Evolutionary conservation across 768 basidiomycete genomes (phyloP), one percentile per base, ranked within the genome.

Genomic region (Kwoniella dejecticola): DNA sequence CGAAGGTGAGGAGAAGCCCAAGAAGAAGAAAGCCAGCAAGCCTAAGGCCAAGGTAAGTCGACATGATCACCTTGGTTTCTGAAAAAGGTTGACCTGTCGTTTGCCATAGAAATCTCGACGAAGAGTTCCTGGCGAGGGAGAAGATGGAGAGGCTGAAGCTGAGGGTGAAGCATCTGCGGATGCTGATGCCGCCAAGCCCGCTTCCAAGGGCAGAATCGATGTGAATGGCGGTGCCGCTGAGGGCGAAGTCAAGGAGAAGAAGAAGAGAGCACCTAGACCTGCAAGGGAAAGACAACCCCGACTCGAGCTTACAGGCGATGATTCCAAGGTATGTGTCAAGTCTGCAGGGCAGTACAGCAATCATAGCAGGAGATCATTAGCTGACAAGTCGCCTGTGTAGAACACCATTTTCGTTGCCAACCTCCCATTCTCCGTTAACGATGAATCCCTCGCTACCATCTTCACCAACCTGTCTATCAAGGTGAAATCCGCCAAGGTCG

Each of bases 401-500:
- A 76, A 67, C 60, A 67, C 90, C 81, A 83, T 97, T 68, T 97
- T 97, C 73, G 93, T 97, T 70, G 95, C 94, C 82, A 98, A 98
- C 83, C 91, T 98, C 63, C 91, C 92, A 45, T 98, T 97, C 86
- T 87, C 81, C 78, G 86, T 97, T 66, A 90, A 91, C 60, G 94
- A 98, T 76, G 88, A 83, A 29, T 87, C 84, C 54, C 87, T 99
- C 67, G 77, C 84, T 26, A 81, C 85, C 45, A 83, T 96, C 71
- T 98, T 99, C 83, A 89, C 86, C 52, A 89, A 91, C 66, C 90
- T 87, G 23, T 90, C 86, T 66, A 87, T 96, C 81, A 82, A 80
- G 41, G 89, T 95, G 68, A 82, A 84, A 75, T 89, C 88, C 69
- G 93, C 94, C 64, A 90, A 90, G 68, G 89, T 99, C 66, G 91